These are phyloP conservation scores for Postia placenta DNA, from an alignment of 768 basidiomycete species.

Conservation along the genomic window DNA sequence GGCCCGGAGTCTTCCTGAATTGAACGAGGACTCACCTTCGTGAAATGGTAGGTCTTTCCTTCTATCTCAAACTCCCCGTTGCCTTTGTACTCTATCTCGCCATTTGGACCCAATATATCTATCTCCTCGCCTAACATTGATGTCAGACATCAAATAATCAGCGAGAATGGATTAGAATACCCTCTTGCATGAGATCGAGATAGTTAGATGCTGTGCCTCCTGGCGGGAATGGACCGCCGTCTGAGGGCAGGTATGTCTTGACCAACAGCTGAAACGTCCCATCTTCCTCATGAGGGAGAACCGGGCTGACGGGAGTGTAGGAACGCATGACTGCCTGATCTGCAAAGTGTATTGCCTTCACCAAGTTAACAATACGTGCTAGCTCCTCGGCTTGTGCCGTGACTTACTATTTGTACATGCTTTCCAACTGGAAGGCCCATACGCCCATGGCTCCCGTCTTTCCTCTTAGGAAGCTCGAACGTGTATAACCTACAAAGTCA, in stretches of 20 bases:
- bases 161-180: not conserved
- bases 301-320: conserved; percentile 17
- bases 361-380: not conserved
- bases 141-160: no score
- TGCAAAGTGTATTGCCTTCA: conserved; percentile 15
- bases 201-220: conserved; percentile 19
- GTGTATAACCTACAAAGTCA: conserved; percentile 11
- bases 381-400: no score
- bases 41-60: conserved; percentile 13
- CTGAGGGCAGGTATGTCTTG: conserved; percentile 18
- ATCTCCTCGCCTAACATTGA: conserved; percentile 16
- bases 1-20: no score
- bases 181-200: conserved; percentile 17
- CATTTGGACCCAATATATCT: conserved; percentile 16
- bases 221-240: conserved; percentile 12
- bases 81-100: conserved; percentile 16
- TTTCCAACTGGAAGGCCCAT: conserved; percentile 15
- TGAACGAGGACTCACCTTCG: conserved; percentile 4
- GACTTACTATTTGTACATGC: conserved; percentile 12
- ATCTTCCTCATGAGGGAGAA: conserved; percentile 17
- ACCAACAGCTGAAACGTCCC: conserved; percentile 19
- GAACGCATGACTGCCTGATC: conserved; percentile 17
- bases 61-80: conserved; percentile 15
- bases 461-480: conserved; percentile 14
- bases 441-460: conserved; percentile 10